Base-by-base conservation (phyloP, 768 basidiomycete genomes). In the Xerocomellus intermedius region DNA sequence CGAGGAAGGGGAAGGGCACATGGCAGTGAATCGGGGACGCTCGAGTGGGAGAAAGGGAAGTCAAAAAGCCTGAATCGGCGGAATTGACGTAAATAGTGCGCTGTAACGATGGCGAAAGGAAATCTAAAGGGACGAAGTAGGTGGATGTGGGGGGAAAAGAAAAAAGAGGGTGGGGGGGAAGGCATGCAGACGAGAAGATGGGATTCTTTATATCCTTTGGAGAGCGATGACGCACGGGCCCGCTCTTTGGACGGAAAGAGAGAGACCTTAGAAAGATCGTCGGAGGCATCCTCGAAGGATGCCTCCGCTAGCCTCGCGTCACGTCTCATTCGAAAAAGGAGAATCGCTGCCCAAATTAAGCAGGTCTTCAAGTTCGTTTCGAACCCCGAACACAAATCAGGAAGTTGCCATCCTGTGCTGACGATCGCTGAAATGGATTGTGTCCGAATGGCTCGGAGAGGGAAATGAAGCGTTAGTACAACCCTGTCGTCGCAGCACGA, bases 171-270 rank as follows among this genome's bases (percentile, higher is more conserved):
- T 13, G 55, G 48, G 48, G 47, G 42, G 42, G 42, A 59, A 59
- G 55, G 24, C 39, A 46, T 53, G 48, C 50, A 21, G 53, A 43
- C 42, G 56, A 44, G 45, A 39, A 52, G 58, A 46, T 5, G 46
- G 52, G 57, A 35, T 51, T 46, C 55, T 60, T 67, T 69, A 70
- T 70, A 70, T 62, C 53, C 52, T 35, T 56, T 48, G 51, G 28
- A 14, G 58, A 54, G 42, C 26, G 33, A 58, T 56, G 64, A 65
- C 66, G 69, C 69, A 70, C 69, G 65, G 63, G 56, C 71, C 70
- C 54, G 0, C 14, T 55, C 59, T 48, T 33, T 39, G 56, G 36
- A 51, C 56, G 59, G 68, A 60, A 71, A 54, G 56, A 43, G 36
- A 38, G 17, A 41, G 42, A 32, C 69, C 64, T 17, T 36, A 48